These are phyloP conservation scores for Mycena olivaceomarginata DNA, from an alignment of 768 basidiomycete genomes.

Conservation along the genomic window DNA sequence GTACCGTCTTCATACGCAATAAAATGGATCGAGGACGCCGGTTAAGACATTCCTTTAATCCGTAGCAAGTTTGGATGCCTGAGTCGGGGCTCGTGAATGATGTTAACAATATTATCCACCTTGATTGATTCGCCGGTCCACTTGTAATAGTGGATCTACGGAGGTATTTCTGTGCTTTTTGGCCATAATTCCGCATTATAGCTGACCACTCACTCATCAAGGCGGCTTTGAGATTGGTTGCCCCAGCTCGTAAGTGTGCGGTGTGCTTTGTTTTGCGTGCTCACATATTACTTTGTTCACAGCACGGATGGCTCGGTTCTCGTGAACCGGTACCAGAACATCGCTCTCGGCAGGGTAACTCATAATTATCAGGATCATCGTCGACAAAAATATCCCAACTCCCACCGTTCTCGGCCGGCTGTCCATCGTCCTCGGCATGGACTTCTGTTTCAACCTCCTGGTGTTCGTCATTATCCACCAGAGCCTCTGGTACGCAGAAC, in stretches of 20 bases:
- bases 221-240: slow-evolving; percentile 55
- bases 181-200: background rate
- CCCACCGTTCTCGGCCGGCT: no score
- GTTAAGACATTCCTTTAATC: no score
- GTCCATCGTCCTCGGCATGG: no score
- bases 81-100: no score
- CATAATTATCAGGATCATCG: no score
- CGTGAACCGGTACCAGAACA: slow-evolving; percentile 27
- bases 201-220: slow-evolving; percentile 10
- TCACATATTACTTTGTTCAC: background rate
- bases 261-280: background rate
- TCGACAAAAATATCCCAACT: no score
- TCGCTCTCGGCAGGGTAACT: slow-evolving; percentile 24
- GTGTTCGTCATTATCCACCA: no score
- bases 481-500: no score
- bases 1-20: no score
- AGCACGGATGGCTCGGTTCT: slow-evolving; percentile 25
- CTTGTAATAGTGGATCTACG: slow-evolving; percentile 57
- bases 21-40: no score
- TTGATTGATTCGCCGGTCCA: background rate
- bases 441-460: no score
- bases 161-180: slow-evolving; percentile 42
- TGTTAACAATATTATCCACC: background rate
- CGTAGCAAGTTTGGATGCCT: no score
- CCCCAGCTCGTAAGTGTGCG: background rate